These are phyloP conservation scores for Dioscorea alata DNA, from an alignment of 106 monocot genomes.

Conservation along the genomic window DNA sequence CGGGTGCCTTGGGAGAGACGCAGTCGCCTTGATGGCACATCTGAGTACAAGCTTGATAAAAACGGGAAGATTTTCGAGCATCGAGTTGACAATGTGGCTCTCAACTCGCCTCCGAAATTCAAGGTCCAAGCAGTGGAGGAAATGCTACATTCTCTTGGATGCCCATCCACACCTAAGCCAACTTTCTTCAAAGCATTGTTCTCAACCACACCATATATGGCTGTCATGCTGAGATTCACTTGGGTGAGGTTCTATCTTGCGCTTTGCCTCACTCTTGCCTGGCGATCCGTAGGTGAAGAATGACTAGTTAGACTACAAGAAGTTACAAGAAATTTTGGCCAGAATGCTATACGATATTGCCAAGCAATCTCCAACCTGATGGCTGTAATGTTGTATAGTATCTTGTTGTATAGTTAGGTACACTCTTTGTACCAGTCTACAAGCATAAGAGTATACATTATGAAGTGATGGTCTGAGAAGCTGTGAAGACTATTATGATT, in stretches of 20 bases:
- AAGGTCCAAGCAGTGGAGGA: slow-evolving; percentile 44
- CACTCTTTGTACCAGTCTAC: too few relatives aligned
- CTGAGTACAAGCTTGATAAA: slow-evolving; percentile 80
- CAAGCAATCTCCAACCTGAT: neutral
- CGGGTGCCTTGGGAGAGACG: slow-evolving; percentile 74
- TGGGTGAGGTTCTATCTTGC: slow-evolving; percentile 47
- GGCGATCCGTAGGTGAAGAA: slow-evolving; percentile 9
- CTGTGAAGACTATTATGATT: too few relatives aligned
- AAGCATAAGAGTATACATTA: too few relatives aligned
- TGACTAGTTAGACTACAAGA: slow-evolving; percentile 1
- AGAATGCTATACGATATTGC: neutral
- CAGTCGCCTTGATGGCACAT: slow-evolving; percentile 76
- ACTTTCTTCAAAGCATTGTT: slow-evolving; percentile 46
- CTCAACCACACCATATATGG: slow-evolving; percentile 1
- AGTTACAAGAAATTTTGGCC: slow-evolving; percentile 9
- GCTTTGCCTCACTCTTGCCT: slow-evolving; percentile 28
- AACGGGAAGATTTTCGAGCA: slow-evolving; percentile 90
- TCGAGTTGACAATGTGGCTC: slow-evolving; percentile 57
- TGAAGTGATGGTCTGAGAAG: too few relatives aligned
- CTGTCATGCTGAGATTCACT: slow-evolving; percentile 29
- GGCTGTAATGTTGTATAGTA: too few relatives aligned
- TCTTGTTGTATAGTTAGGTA: too few relatives aligned
- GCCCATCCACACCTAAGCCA: slow-evolving; percentile 60
- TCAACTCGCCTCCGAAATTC: slow-evolving; percentile 61
- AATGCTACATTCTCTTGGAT: slow-evolving; percentile 57